These are phyloP conservation scores for Funneliformis geosporum DNA, from an alignment of 192 early-diverging fungal species.

Conservation along the genomic window DNA sequence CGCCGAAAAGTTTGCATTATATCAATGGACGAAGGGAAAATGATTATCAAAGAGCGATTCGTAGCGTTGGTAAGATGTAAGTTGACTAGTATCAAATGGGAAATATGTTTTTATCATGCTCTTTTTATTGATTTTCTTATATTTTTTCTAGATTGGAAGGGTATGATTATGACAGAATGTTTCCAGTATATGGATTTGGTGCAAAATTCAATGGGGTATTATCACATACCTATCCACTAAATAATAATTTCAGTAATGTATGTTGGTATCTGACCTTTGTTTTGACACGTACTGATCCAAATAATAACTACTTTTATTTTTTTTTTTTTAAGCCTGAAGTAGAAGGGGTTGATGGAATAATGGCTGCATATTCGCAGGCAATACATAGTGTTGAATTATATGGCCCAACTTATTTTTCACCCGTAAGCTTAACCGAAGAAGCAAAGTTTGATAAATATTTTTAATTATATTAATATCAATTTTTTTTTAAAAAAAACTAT, in stretches of 20 bases:
- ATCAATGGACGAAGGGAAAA: constrained; percentile 40
- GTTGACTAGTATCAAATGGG: neutral
- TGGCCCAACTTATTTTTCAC: constrained; percentile 61
- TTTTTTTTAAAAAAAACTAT: neutral
- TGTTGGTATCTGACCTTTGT: neutral
- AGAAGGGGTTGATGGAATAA: constrained; percentile 51
- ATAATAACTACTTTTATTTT: neutral
- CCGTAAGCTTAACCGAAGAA: constrained; percentile 25
- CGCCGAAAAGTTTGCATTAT: constrained; percentile 53
- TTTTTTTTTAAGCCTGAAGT: constrained; percentile 50
- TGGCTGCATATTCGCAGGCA: constrained; percentile 46
- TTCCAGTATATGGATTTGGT: constrained; percentile 61
- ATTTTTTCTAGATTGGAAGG: constrained; percentile 35
- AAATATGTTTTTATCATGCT: neutral
- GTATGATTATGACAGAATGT: constrained; percentile 54
- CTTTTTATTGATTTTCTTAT: neutral
- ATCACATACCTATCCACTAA: constrained; percentile 52
- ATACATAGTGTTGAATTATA: constrained; percentile 42
- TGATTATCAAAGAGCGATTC: constrained; percentile 53
- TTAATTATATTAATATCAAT: neutral
- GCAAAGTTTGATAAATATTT: neutral
- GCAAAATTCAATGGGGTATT: constrained; percentile 44
- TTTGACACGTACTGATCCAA: neutral
- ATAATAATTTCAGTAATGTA: constrained; percentile 40
- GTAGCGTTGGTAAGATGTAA: constrained; percentile 45